Base-by-base conservation (phyloP, 2,329 filamentous ascomycete species). In the Tricladium varicosporioides region DNA sequence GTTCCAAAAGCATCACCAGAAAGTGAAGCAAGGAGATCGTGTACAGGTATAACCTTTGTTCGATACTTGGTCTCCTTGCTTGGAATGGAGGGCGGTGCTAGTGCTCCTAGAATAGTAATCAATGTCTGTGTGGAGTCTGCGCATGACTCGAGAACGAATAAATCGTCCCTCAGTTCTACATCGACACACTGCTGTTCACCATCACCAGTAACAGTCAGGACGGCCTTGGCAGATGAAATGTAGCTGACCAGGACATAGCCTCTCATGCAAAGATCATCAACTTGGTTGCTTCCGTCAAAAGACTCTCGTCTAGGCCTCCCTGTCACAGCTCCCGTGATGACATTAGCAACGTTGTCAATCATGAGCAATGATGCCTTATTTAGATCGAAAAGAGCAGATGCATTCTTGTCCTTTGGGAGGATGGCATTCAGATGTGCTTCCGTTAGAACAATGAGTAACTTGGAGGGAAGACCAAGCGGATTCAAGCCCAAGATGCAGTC, bases 41-140 rank as follows among this genome's bases (percentile, higher is more conserved):
- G 79, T 5, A 99, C 82, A 0, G 92, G 92, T 58, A 96, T 85
- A 2, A 96, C 82, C 60, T 93, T 84, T 0, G 92, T 97, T 36
- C 90, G 83, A 71, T 96, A 99, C 69, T 94, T 94, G 62, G 87
- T 83, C 64, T 89, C 87, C 60, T 88, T 91, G 67, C 84, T 93
- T 1, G 92, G 91, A 0, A 92, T 88, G 7, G 85, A 86, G 1
- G 94, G 93, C 4, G 93, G 94, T 40, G 87, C 85, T 4, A 99
- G 78, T 0, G 88, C 92, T 66, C 89, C 91, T 14, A 92, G 75
- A 44, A 96, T 81, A 1, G 83, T 80, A 52, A 96, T 87, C 13
- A 99, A 79, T 0, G 94, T 99, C 71, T 97, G 92, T 0, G 92
- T 97, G 1, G 94, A 99, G 73, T 99, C 94, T 31, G 94, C 94